Percentiles rank a stretch among this genome's conserved stretches.
Conservation (phyloP, 495 filamentous ascomycete genomes). For the Aspergillus sclerotiicarbonarius region DNA sequence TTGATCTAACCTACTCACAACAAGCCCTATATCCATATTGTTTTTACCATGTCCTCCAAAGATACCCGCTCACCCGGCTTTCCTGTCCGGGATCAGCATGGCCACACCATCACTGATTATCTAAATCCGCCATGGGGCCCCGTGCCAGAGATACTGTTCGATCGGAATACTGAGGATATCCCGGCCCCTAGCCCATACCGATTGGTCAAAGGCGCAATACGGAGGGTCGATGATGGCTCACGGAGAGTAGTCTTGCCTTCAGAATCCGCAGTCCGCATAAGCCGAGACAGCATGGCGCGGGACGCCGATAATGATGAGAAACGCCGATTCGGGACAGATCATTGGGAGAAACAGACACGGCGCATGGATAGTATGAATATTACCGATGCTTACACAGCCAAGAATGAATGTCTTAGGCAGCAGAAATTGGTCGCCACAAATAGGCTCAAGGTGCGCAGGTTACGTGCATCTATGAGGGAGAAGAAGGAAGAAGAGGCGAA, state of each 20-base stretch:
- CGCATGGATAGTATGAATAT: neutral
- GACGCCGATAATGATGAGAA: neutral
- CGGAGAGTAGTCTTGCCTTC: neutral
- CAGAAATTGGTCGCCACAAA: constrained; percentile 9
- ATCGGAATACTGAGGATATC: neutral
- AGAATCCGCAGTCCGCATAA: neutral
- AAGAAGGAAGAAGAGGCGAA: constrained; percentile 13
- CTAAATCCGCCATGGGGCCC: too few relatives aligned
- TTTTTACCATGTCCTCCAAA: too few relatives aligned
- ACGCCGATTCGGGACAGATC: neutral
- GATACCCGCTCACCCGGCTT: too few relatives aligned
- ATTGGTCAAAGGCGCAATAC: neutral
- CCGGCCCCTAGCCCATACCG: neutral
- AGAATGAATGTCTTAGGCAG: constrained; percentile 5
- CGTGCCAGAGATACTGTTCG: too few relatives aligned
- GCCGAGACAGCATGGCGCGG: neutral
- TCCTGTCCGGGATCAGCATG: too few relatives aligned
- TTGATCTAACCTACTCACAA: too few relatives aligned
- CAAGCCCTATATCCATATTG: too few relatives aligned
- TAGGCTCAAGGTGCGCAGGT: constrained; percentile 6
- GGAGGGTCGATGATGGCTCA: neutral
- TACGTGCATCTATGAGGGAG: constrained; percentile 13
- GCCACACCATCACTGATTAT: too few relatives aligned
- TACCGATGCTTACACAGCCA: neutral
- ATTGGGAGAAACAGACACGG: neutral